Percentiles rank a stretch among this genome's conserved stretches.
These are phyloP conservation scores for Fistulifera solaris DNA, from an alignment of 108 stramenopile species.

Conservation along the genomic window DNA sequence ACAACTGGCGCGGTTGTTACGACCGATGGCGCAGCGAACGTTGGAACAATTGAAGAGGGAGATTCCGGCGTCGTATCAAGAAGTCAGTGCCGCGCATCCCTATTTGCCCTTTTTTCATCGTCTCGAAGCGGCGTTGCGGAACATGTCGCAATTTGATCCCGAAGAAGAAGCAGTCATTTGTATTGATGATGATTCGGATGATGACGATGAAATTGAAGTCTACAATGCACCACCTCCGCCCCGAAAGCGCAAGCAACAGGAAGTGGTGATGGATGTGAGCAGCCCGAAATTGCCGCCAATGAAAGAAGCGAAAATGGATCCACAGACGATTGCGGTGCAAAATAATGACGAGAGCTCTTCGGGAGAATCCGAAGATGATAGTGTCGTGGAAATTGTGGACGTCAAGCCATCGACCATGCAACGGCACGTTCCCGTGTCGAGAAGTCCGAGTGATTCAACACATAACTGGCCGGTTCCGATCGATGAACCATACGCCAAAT, in stretches of 20 bases:
- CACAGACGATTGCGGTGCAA: neutral
- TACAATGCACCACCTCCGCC: constrained; percentile 18
- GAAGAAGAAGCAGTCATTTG: constrained; percentile 82
- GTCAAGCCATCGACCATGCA: constrained; percentile 8
- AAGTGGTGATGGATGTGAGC: neutral
- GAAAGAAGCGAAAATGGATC: constrained; percentile 5
- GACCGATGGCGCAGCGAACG: constrained; percentile 57
- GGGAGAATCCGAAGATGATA: constrained; percentile 18
- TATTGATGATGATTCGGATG: constrained; percentile 56
- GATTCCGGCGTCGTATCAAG: constrained; percentile 82
- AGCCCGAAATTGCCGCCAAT: neutral
- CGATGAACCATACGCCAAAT: neutral
- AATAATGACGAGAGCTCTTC: constrained; percentile 3
- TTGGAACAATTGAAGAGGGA: constrained; percentile 56
- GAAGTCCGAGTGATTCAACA: neutral
- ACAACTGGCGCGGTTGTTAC: constrained; percentile 45
- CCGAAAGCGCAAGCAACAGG: neutral
- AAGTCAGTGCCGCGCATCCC: constrained; percentile 74
- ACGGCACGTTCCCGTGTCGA: neutral
- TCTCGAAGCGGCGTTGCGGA: constrained; percentile 64
- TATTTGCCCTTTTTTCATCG: constrained; percentile 86
- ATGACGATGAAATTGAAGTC: constrained; percentile 29
- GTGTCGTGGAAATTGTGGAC: constrained; percentile 31
- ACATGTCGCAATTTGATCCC: constrained; percentile 76
- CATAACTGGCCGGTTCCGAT: neutral